Percentiles rank a stretch among this genome's conserved stretches.
These are phyloP conservation scores for Penicillium lividum DNA, from an alignment of 495 filamentous ascomycete species.

Conservation along the genomic window DNA sequence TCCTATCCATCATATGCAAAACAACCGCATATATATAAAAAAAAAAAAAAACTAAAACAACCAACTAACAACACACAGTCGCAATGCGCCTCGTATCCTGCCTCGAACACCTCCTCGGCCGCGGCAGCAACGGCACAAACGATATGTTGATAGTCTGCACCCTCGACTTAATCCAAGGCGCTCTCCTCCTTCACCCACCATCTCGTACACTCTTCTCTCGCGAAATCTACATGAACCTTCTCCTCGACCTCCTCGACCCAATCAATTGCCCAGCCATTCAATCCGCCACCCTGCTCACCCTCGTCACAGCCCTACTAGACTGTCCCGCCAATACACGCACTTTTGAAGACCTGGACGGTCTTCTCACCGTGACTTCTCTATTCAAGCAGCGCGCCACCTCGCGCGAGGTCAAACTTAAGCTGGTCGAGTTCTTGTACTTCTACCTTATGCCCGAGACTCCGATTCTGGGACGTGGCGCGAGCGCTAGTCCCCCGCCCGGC, in stretches of 20 bases:
- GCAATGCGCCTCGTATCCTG: constrained; percentile 82
- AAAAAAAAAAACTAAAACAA: neutral
- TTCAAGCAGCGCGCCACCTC: constrained; percentile 83
- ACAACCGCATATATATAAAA: too few species aligned
- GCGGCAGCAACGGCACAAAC: constrained; percentile 75
- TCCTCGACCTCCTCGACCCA: constrained; percentile 92
- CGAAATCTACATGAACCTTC: constrained; percentile 93
- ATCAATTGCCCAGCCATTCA: constrained; percentile 91
- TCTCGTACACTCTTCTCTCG: constrained; percentile 84
- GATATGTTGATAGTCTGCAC: constrained; percentile 87
- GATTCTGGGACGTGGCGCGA: constrained; percentile 33
- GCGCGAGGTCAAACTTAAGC: constrained; percentile 85
- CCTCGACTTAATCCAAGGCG: constrained; percentile 87
- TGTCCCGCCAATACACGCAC: constrained; percentile 82
- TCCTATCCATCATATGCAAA: neutral
- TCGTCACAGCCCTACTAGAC: constrained; percentile 85
- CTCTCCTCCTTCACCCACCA: constrained; percentile 89
- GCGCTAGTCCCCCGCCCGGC: constrained; percentile 33
- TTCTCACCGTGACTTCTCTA: constrained; percentile 88
- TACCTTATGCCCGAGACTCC: constrained; percentile 93
- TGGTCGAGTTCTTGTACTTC: constrained; percentile 96
- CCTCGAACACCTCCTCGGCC: constrained; percentile 83
- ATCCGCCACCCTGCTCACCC: constrained; percentile 81
- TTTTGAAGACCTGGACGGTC: constrained; percentile 90
- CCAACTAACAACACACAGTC: constrained; percentile 46